Conservation (phyloP, 2,329 filamentous ascomycete species). For the Knoxdaviesia capensis region DNA sequence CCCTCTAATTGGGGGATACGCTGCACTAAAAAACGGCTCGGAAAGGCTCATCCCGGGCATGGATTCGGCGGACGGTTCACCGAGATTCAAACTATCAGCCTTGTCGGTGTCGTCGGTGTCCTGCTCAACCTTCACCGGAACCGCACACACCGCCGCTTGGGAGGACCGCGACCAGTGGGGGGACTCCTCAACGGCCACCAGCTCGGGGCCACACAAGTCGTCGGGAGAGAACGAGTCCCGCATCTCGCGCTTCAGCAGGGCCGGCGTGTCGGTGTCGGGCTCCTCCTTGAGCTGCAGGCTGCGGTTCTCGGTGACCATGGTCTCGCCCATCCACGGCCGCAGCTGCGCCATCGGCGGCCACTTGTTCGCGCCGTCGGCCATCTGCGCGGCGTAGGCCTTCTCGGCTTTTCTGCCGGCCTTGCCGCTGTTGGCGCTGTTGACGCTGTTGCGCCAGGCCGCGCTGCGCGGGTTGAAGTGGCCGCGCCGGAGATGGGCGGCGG, state of each 20-base stretch:
- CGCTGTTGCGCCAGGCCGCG: slow-evolving; percentile 19
- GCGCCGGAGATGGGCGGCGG: slow-evolving; percentile 71
- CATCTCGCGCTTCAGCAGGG: too few species aligned
- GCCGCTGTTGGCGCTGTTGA: slow-evolving; percentile 13
- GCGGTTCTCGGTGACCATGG: slow-evolving; percentile 15
- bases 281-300: background rate
- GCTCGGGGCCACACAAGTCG: too few species aligned
- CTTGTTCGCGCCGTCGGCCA: slow-evolving; percentile 7
- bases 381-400: background rate
- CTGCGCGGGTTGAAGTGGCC: slow-evolving; percentile 63
- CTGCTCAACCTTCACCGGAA: background rate
- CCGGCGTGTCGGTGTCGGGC: background rate
- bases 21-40: too few species aligned
- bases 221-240: too few species aligned
- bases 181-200: too few species aligned
- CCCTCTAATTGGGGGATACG: too few species aligned
- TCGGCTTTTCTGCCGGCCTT: slow-evolving; percentile 6
- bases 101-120: background rate
- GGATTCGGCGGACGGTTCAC: too few species aligned
- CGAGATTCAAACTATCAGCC: too few species aligned
- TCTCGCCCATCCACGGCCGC: slow-evolving; percentile 38
- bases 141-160: background rate
- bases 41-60: too few species aligned
- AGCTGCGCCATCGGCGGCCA: slow-evolving; percentile 35
- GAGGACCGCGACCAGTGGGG: too few species aligned